phyloP scores from a whole-genome alignment of 1,284 basidiomycete species.

The Marasmius fiardii region DNA sequence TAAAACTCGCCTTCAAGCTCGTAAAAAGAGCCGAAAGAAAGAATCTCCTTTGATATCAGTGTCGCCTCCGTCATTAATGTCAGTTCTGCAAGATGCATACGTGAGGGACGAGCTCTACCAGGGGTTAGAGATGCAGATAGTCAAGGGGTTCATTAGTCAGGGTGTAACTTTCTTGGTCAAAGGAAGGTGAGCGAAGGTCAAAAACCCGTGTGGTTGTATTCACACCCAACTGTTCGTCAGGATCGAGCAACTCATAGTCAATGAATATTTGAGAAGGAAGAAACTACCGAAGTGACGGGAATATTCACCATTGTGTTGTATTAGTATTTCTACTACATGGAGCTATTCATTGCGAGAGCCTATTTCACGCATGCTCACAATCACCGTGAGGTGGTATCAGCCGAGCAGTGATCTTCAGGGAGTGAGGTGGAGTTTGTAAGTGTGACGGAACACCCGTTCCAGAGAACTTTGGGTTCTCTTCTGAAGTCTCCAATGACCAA shows the following conservation, averaged over 20 bases:
- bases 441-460: too few species aligned
- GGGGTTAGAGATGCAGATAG: slow-evolving; percentile 47
- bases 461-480: too few species aligned
- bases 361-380: too few species aligned
- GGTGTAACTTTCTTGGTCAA: slow-evolving; percentile 57
- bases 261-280: slow-evolving; percentile 26
- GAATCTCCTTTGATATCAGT: slow-evolving; percentile 11
- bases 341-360: too few species aligned
- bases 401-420: too few species aligned
- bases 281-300: neutral
- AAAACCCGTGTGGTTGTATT: neutral
- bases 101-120: slow-evolving; percentile 41
- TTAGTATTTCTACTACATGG: neutral
- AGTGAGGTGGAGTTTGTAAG: too few species aligned
- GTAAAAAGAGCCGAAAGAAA: slow-evolving; percentile 11
- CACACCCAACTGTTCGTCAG: slow-evolving; percentile 16
- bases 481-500: too few species aligned
- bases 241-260: slow-evolving; percentile 35
- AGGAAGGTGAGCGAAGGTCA: slow-evolving; percentile 36
- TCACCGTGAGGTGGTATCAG: too few species aligned
- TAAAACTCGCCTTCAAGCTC: slow-evolving; percentile 50
- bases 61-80: slow-evolving; percentile 21
- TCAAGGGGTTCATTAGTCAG: slow-evolving; percentile 54
- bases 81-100: slow-evolving; percentile 31
- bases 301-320: neutral